Base-by-base conservation (phyloP, 2,329 filamentous ascomycete species). In the Diaporthe sp. region DNA sequence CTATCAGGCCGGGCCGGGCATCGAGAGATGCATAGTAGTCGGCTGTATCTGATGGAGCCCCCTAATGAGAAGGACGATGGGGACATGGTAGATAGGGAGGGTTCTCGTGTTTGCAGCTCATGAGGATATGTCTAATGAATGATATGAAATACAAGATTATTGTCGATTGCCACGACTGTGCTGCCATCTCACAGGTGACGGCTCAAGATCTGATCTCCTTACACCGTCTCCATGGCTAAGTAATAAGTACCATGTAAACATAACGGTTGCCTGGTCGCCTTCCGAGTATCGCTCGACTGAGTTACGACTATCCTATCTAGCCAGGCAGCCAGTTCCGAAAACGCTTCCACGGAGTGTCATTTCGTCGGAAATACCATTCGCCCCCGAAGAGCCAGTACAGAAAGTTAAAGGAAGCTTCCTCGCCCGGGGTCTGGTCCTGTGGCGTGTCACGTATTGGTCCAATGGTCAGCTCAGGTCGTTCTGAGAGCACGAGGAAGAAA, bases 51-150 rank as follows among this genome's bases (percentile, higher is more conserved):
- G 58, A 51, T 19, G 46, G 28, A 55, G 58, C 49, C 49, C 46
- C 58, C 49, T 73, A 53, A 65, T 55, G 58, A 61, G 37, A 73
- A 19, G 58, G 46, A 65, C n/a, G 46, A 57, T 31, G 49, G 65
- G 34, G 46, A 25, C 44, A 46, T 9, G 58, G 70, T 62, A 51
- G 57, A 44, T 42, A n/a, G 34, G 58, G 71, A 17, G 28, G 58
- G 58, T 57, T 73, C 71, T 73, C 71, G 58, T 67, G 58, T 65
- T 73, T 73, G 46, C 58, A 65, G 71, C 71, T 73, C 71, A 73
- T 73, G 71, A 65, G 39, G 71, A 73, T 65, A 73, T 73, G 71
- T 73, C 58, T 73, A 73, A 73, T 46, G 71, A 73, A 73, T 73
- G 71, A 65, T 65, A 73, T n/a, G 71, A 73, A 73, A 73, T 73